Conservation (phyloP, 2,329 filamentous ascomycete species). For the Verticillium zaregamsianum region DNA sequence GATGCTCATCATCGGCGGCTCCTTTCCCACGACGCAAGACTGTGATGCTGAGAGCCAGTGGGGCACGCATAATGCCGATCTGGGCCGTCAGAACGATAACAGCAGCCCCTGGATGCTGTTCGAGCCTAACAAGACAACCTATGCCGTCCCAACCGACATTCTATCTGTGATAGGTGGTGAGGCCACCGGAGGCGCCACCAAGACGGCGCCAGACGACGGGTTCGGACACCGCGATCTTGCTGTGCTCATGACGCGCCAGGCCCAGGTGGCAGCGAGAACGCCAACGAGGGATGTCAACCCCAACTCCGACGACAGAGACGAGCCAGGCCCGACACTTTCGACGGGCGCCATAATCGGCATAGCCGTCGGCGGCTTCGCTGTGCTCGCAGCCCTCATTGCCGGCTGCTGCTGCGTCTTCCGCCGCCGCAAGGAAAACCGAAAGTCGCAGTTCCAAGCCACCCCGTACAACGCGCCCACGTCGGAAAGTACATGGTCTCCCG, state of each 20-base stretch:
- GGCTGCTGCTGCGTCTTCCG: constrained; percentile 26
- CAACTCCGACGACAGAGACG: not conserved
- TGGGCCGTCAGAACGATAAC: constrained; percentile 44
- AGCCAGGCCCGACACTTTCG: constrained; percentile 18
- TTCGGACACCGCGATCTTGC: constrained; percentile 48
- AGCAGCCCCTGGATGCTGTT: constrained; percentile 48
- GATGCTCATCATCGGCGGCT: constrained; percentile 61
- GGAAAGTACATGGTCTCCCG: constrained; percentile 9
- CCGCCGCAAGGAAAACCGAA: constrained; percentile 7
- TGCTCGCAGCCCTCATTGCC: constrained; percentile 19
- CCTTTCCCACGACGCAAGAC: constrained; percentile 41
- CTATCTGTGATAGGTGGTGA: constrained; percentile 46
- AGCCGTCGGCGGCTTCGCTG: constrained; percentile 29
- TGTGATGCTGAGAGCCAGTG: constrained; percentile 51
- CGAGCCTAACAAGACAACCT: constrained; percentile 42
- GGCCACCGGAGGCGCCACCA: constrained; percentile 48
- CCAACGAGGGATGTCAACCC: constrained; percentile 44
- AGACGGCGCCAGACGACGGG: constrained; percentile 40
- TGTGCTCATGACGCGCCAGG: constrained; percentile 48
- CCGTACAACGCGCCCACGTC: constrained; percentile 11
- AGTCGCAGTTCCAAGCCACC: constrained; percentile 3
- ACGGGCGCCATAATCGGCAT: constrained; percentile 41
- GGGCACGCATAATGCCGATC: constrained; percentile 52
- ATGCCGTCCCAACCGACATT: constrained; percentile 50
- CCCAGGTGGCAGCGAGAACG: constrained; percentile 38